These are phyloP conservation scores for Luffa acutangula DNA, from an alignment of 306 rosid genomes.

Conservation along the genomic window DNA sequence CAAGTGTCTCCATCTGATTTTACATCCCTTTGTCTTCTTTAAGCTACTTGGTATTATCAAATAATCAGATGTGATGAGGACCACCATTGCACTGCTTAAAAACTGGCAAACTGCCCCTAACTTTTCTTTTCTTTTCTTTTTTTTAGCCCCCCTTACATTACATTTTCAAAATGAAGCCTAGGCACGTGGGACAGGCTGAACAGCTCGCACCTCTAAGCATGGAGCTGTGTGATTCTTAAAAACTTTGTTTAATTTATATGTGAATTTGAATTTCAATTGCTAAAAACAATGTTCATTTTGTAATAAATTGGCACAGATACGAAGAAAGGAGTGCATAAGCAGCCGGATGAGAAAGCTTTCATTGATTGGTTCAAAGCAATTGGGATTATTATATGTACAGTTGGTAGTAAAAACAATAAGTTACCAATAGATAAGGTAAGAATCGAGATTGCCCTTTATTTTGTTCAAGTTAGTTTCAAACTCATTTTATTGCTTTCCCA, in stretches of 20 bases:
- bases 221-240: constrained; percentile 23
- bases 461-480: neutral
- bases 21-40: neutral
- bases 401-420: neutral
- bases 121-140: neutral
- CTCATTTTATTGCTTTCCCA: neutral
- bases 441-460: neutral
- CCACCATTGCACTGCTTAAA: neutral
- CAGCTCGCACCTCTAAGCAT: constrained; percentile 60
- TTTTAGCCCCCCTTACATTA: neutral
- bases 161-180: constrained; percentile 18
- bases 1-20: constrained; percentile 1
- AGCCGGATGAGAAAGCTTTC: constrained; percentile 1
- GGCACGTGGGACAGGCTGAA: constrained; percentile 54
- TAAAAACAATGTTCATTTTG: constrained; percentile 6
- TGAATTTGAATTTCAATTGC: constrained; percentile 4
- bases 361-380: neutral
- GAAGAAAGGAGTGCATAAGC: neutral
- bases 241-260: neutral
- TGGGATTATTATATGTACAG: neutral
- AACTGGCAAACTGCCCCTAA: neutral
- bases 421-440: neutral
- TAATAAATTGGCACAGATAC: constrained; percentile 6
- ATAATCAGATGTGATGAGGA: neutral
- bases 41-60: neutral